Base-by-base conservation (phyloP, 371 early-diverging fungal species). In the Rhizopus microsporus region DNA sequence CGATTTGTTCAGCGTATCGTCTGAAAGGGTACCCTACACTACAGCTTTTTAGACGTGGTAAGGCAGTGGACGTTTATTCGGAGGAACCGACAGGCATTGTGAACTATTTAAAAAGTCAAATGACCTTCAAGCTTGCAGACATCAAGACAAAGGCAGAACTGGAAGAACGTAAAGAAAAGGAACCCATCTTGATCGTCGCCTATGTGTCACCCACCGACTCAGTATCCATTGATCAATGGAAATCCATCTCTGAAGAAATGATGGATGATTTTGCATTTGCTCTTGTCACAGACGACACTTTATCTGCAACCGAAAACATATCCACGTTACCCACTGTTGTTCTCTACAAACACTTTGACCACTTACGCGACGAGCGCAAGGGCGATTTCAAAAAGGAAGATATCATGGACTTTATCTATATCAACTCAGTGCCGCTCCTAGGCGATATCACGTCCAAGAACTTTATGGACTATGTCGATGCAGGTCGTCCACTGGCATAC, bases 111-210 rank as follows among this genome's bases (percentile, higher is more conserved):
- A 23, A 23, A 2, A 23, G 23, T 23, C 23, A 23, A 23, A 23
- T 23, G 23, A 23, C 23, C 23, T 23, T 23, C 23, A 23, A 23
- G 0, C 0, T 23, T 85, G 84, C 32, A 75, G 23, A 23, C 23
- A 23, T 23, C 23, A 23, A 23, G 23, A 23, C 23, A 23, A 72
- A 62, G 43, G 34, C 56, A 38, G 49, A 55, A 16, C 73, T 94
- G 59, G 84, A 83, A 35, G 63, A 74, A 4, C 91, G 95, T 69
- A 74, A 86, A 59, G 69, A 71, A 42, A 80, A 87, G 12, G 94
- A 94, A 74, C 84, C 84, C 44, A 88, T 94, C 7, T 92, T 93
- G 34, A 81, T 92, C 44, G 78, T 96, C 37, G 97, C 87, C 40
- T 90, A 85, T 75, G 77, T 89, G 56, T 69, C 75, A 38, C 72